These are phyloP conservation scores for Myrica gale DNA, from an alignment of 306 rosid species.

Conservation along the genomic window DNA sequence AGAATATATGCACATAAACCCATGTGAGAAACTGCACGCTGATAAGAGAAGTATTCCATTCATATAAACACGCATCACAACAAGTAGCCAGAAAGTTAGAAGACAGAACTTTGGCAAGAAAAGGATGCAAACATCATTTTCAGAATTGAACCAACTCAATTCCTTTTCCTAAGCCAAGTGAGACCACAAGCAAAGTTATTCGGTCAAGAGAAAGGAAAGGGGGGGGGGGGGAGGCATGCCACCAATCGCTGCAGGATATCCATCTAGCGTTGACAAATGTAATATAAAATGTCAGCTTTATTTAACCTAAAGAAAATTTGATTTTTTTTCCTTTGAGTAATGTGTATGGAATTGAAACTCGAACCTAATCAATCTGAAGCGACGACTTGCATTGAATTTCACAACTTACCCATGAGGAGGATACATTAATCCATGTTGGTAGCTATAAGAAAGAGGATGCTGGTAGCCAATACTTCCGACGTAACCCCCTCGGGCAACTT, in stretches of 20 bases:
- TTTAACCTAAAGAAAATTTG: not conserved
- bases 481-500: conserved; percentile 60
- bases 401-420: conserved; percentile 84
- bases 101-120: not conserved
- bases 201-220: not conserved
- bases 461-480: conserved; percentile 75
- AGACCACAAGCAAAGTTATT: not conserved
- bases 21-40: not conserved
- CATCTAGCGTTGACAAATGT: not conserved
- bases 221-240: not conserved
- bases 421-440: conserved; percentile 76
- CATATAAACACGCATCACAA: not conserved
- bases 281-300: not conserved
- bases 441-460: conserved; percentile 74
- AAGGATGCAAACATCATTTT: not conserved
- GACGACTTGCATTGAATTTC: not conserved
- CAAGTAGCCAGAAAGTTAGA: not conserved
- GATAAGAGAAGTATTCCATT: not conserved
- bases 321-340: not conserved
- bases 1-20: not conserved
- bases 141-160: not conserved
- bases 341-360: not conserved
- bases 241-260: not conserved
- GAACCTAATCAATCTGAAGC: not conserved
- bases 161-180: not conserved